These are phyloP conservation scores for Zopfia rhizophila DNA, from an alignment of 2,329 filamentous ascomycete genomes.

Conservation along the genomic window DNA sequence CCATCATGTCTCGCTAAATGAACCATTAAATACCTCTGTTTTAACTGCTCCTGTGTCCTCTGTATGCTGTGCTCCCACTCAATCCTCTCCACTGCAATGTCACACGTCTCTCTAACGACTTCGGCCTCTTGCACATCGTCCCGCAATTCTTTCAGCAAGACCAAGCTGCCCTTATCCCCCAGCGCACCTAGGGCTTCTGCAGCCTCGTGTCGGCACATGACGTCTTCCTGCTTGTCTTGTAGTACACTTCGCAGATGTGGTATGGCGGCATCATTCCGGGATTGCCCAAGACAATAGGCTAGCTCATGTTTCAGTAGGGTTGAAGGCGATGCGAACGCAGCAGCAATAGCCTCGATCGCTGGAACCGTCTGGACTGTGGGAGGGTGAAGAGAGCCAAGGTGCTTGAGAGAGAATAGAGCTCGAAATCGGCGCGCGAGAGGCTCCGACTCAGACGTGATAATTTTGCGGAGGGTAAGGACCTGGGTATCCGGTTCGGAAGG, in stretches of 20 bases:
- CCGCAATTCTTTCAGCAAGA: conserved; percentile 76
- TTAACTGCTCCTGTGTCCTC: conserved; percentile 76
- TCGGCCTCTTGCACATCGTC: conserved; percentile 80
- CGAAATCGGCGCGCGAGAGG: conserved; percentile 91
- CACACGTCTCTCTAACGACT: conserved; percentile 93
- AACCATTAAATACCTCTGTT: conserved; percentile 71
- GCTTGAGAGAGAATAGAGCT: conserved; percentile 96
- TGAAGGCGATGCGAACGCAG: conserved; percentile 84
- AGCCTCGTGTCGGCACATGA: conserved; percentile 96
- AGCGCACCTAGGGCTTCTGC: conserved; percentile 93
- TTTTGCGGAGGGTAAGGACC: conserved; percentile 74
- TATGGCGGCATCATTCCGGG: conserved; percentile 78
- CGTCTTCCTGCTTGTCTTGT: conserved; percentile 81
- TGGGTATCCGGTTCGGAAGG: conserved; percentile 53
- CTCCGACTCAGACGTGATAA: conserved; percentile 81
- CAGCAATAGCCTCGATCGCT: conserved; percentile 83
- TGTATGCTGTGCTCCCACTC: conserved; percentile 80
- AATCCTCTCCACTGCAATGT: conserved; percentile 94
- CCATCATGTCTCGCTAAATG: background rate
- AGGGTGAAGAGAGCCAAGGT: conserved; percentile 77
- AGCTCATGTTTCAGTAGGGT: conserved; percentile 95
- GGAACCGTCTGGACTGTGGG: conserved; percentile 68
- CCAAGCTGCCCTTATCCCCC: conserved; percentile 77
- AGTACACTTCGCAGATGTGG: conserved; percentile 78
- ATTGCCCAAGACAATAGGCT: conserved; percentile 96